Base-by-base conservation (phyloP, 2,329 filamentous ascomycete species). In the Nemania diffusa region DNA sequence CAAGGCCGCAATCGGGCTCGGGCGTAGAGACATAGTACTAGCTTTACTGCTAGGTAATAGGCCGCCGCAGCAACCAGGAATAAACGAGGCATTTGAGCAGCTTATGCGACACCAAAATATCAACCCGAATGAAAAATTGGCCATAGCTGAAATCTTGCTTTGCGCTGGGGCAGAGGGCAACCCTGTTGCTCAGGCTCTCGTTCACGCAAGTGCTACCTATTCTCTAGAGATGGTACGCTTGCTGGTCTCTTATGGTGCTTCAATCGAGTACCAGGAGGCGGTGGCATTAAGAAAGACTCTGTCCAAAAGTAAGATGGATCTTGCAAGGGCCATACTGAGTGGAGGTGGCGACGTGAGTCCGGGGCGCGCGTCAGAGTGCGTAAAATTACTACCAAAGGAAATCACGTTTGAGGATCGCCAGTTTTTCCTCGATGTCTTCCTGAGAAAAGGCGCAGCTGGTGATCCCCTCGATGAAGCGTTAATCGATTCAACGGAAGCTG, bases 121-220 rank as follows among this genome's bases (percentile, higher is more conserved):
- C 20, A 81, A 80, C 5, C 82, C 84, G 0, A 80, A 82, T 32
- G 82, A 84, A 34, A 88, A 85, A 71, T 76, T 86, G 48, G 81
- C 81, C 2, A 78, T 90, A 68, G 80, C 84, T 0, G 87, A 90
- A 72, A 77, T 88, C 2, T 73, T 90, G 1, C 79, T 90, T 1
- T 88, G 87, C 60, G 87, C 85, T 0, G 87, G 88, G 0, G 87
- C 87, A 1, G 78, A 81, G 13, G 88, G 88, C 1, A 82, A 86
- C 15, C 77, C 80, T 0, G 77, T 87, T 0, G 81, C 85, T 0
- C 76, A 79, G 32, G 85, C 84, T 0, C 78, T 89, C 0, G 76
- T 84, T 6, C 78, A 83, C 34, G 84, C 86, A 0, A 84, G 83
- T 58, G 78, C 81, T 6, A 80, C 80, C 1, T 82, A 84, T 50